phyloP scores from a whole-genome alignment of 192 early-diverging fungal species.

The Coemansia sp. region DNA sequence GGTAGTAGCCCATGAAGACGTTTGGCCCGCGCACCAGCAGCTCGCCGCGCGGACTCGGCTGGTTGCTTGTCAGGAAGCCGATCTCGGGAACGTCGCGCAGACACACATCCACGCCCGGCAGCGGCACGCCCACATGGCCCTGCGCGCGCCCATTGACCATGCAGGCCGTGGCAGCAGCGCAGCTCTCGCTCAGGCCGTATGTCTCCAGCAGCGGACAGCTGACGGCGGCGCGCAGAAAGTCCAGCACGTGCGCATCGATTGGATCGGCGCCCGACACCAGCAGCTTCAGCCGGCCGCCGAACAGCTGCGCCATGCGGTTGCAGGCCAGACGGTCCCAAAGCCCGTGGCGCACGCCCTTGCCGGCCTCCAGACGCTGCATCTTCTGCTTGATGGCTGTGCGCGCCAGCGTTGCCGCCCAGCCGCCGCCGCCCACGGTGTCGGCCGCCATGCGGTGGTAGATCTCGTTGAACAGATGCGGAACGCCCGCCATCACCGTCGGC shows the following conservation, averaged over 20 bases:
- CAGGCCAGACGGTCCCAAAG: slow-evolving; percentile 86
- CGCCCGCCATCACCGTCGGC: slow-evolving; percentile 84
- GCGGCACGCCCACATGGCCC: slow-evolving; percentile 75
- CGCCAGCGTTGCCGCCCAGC: slow-evolving; percentile 61
- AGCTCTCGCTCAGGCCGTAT: slow-evolving; percentile 45
- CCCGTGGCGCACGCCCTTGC: slow-evolving; percentile 60
- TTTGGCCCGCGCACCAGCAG: slow-evolving; percentile 77
- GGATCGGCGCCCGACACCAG: slow-evolving; percentile 67
- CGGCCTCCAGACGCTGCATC: slow-evolving; percentile 53
- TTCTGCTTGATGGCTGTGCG: slow-evolving; percentile 63
- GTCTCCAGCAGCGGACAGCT: slow-evolving; percentile 60
- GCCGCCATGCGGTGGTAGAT: slow-evolving; percentile 77
- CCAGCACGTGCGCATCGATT: slow-evolving; percentile 60
- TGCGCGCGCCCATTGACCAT: slow-evolving; percentile 36
- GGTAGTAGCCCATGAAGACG: slow-evolving; percentile 80
- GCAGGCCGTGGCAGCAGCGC: slow-evolving; percentile 28
- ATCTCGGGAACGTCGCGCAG: slow-evolving; percentile 85
- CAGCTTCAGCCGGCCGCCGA: slow-evolving; percentile 70
- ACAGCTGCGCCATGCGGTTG: slow-evolving; percentile 69
- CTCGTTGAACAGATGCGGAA: slow-evolving; percentile 86
- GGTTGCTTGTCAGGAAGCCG: slow-evolving; percentile 74
- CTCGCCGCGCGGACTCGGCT: slow-evolving; percentile 84
- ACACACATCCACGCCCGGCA: slow-evolving; percentile 77
- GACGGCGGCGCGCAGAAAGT: slow-evolving; percentile 65
- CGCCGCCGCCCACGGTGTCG: slow-evolving; percentile 57